These are phyloP conservation scores for Yamadazyma takamatsuzukensis DNA, from an alignment of 805 yeast genomes.

Conservation along the genomic window DNA sequence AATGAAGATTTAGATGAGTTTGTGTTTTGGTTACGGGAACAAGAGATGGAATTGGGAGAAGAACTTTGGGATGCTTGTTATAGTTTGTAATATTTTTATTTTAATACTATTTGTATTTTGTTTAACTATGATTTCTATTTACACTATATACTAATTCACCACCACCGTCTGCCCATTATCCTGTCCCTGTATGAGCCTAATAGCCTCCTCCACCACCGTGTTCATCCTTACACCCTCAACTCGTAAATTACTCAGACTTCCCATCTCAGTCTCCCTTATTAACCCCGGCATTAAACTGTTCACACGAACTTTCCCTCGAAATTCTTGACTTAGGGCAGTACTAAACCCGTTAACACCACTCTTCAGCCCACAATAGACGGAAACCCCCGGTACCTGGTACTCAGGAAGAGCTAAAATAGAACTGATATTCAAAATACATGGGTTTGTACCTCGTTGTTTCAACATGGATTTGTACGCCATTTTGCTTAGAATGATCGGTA, in stretches of 20 bases:
- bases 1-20: too few relatives aligned
- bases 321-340: conserved; percentile 54
- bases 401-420: conserved; percentile 53
- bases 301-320: conserved; percentile 53
- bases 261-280: conserved; percentile 66
- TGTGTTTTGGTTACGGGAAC: too few relatives aligned
- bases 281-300: conserved; percentile 70
- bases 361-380: conserved; percentile 67
- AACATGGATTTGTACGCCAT: conserved; percentile 51
- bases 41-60: too few relatives aligned
- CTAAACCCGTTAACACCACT: conserved; percentile 68
- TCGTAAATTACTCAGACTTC: conserved; percentile 24
- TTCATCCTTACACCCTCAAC: conserved; percentile 21
- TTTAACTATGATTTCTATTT: too few relatives aligned
- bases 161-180: conserved; percentile 26
- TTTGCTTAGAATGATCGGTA: conserved; percentile 60
- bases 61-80: too few relatives aligned
- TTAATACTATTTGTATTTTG: too few relatives aligned
- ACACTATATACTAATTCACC: conserved; percentile 2
- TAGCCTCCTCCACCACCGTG: conserved; percentile 23
- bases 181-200: conserved; percentile 18
- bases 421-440: conserved; percentile 57
- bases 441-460: conserved; percentile 18
- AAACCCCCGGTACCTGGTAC: conserved; percentile 47
- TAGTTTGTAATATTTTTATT: too few relatives aligned